Conservation (phyloP, 164 flowering plant species). For the Vitis rotundifolia region DNA sequence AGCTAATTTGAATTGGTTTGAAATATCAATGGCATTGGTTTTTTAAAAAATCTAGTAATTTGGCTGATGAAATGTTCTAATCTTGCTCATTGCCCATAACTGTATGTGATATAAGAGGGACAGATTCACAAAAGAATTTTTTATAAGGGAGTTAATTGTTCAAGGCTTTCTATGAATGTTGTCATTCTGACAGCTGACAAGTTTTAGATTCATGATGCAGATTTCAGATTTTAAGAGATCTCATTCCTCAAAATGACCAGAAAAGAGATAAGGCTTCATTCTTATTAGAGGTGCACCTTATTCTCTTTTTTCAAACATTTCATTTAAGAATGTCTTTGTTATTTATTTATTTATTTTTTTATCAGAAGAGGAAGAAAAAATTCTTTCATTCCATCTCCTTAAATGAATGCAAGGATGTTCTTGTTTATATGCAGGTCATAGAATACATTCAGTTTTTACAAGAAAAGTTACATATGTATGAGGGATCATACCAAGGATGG, state of each 20-base stretch:
- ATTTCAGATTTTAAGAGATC: constrained; percentile 64
- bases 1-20: not conserved
- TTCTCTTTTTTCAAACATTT: not conserved
- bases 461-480: constrained; percentile 66
- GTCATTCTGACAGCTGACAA: not conserved
- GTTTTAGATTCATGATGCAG: constrained; percentile 34
- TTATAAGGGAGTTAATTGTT: not conserved
- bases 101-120: not conserved
- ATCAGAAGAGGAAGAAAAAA: not conserved
- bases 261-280: constrained; percentile 68
- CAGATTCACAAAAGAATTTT: not conserved
- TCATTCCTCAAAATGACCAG: constrained; percentile 68
- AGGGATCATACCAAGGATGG: constrained; percentile 63
- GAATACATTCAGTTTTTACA: constrained; percentile 77
- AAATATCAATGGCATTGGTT: constrained; percentile 20
- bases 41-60: not conserved
- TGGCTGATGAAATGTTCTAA: not conserved
- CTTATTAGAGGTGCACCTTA: constrained; percentile 48
- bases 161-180: not conserved
- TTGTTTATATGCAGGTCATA: constrained; percentile 60
- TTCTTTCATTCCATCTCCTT: not conserved
- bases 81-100: not conserved
- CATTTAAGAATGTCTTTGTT: not conserved
- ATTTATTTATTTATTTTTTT: not conserved
- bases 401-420: not conserved